These are phyloP conservation scores for Paecilomyces niveus DNA, from an alignment of 2,329 filamentous ascomycete genomes.

Conservation along the genomic window DNA sequence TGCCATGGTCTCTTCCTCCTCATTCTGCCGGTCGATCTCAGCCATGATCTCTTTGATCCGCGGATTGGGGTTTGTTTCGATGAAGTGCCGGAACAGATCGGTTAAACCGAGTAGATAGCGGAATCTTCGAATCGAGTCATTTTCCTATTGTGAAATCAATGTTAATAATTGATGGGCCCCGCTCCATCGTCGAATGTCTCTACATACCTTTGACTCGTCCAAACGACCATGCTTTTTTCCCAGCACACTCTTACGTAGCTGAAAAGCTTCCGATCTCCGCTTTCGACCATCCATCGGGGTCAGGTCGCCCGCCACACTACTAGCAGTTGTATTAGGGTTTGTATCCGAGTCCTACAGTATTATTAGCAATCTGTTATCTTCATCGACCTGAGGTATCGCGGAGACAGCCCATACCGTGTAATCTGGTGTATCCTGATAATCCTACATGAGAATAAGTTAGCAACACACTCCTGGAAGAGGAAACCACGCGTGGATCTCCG, in stretches of 20 bases:
- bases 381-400: background rate
- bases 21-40: slow-evolving; percentile 91
- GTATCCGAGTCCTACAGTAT: slow-evolving; percentile 54
- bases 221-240: slow-evolving; percentile 91
- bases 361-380: slow-evolving; percentile 2
- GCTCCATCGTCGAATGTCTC: background rate
- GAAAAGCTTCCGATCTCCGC: slow-evolving; percentile 76
- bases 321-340: slow-evolving; percentile 63
- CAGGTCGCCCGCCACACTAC: slow-evolving; percentile 75
- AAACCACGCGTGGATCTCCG: background rate
- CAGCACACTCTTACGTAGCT: slow-evolving; percentile 84
- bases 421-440: slow-evolving; percentile 54
- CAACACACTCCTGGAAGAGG: slow-evolving; percentile 1
- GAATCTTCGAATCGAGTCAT: slow-evolving; percentile 90
- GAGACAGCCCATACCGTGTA: slow-evolving; percentile 44
- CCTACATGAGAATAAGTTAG: slow-evolving; percentile 22
- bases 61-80: slow-evolving; percentile 93
- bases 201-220: slow-evolving; percentile 78
- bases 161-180: background rate
- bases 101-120: slow-evolving; percentile 91
- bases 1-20: slow-evolving; percentile 58
- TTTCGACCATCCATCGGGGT: slow-evolving; percentile 66
- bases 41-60: slow-evolving; percentile 89
- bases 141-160: slow-evolving; percentile 54
- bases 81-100: slow-evolving; percentile 97